Evolutionary conservation across 1,284 basidiomycete genomes (phyloP).

Genomic region (Cutaneotrichosporon dermatis): DNA sequence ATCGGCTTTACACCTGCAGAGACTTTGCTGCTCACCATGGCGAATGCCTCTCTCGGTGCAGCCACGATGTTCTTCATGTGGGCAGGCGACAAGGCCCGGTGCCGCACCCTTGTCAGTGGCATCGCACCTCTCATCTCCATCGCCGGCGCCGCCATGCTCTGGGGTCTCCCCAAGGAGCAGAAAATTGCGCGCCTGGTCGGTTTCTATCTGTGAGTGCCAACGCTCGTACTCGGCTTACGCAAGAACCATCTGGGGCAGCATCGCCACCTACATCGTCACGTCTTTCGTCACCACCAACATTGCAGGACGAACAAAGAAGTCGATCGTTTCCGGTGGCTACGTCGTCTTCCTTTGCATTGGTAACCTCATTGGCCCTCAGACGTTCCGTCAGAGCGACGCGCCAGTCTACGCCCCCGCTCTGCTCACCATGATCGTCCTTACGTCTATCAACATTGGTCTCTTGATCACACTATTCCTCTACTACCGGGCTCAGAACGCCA

Average conservation of each 20-base stretch:
- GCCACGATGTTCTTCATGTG: slow-evolving; percentile 14
- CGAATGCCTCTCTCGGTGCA: slow-evolving; percentile 16
- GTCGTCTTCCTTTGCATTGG: slow-evolving; percentile 11
- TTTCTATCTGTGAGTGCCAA: not conserved
- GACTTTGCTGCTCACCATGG: slow-evolving; percentile 18
- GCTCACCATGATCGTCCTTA: slow-evolving; percentile 1
- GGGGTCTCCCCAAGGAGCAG: slow-evolving; percentile 1
- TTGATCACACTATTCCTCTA: not conserved
- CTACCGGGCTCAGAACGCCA: not conserved
- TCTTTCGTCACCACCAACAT: slow-evolving; percentile 3
- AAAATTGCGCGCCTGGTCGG: not conserved
- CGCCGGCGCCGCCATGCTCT: slow-evolving; percentile 20
- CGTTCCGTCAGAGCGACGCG: slow-evolving; percentile 6
- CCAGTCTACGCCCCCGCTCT: slow-evolving; percentile 3
- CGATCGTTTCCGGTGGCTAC: slow-evolving; percentile 10
- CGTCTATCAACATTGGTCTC: not conserved
- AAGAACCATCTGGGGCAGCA: not conserved
- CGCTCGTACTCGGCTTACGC: not conserved
- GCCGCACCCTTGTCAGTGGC: slow-evolving; percentile 12
- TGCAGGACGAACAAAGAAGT: slow-evolving; percentile 27
- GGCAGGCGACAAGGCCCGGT: slow-evolving; percentile 15
- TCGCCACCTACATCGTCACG: not conserved
- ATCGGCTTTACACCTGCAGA: slow-evolving; percentile 17
- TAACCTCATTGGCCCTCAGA: slow-evolving; percentile 16
- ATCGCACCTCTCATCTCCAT: slow-evolving; percentile 13